Evolutionary conservation across 1,284 basidiomycete species (phyloP), one percentile per base, ranked within the genome.

Genomic region (Mycosarcoma maydis): DNA sequence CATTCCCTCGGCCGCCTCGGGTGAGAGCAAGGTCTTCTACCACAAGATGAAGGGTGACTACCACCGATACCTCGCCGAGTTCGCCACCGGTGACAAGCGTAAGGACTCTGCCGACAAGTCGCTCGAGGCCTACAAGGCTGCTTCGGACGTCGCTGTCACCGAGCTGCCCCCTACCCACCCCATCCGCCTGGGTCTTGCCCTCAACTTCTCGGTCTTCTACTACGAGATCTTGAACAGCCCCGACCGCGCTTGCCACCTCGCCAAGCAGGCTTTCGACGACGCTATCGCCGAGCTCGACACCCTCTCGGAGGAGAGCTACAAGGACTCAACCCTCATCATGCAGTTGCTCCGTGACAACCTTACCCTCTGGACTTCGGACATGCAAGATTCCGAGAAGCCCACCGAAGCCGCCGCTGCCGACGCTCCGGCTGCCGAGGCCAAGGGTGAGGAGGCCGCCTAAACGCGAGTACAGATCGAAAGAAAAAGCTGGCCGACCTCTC

Each of bases 41-140:
- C 95, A 98, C 90, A 98, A 98, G 91, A 98, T 98, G 93, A 98
- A 95, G 96, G 95, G 96, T 84, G 96, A 98, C 86, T 98, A 98
- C 87, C 95, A 98, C 88, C 94, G 95, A 81, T 98, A 98, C 87
- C 92, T 98, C 76, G 95, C 96, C 81, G 95, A 98, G 86, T 98
- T 98, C 82, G 95, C 96, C 62, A 94, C 93, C 54, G 95, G 95
- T 80, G 94, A 98, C 86, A 95, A 95, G 89, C 91, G 95, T 85
- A 95, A 96, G 87, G 92, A 93, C 83, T 92, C 91, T 80, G 93
- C 95, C 77, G 94, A 98, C 87, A 96, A 96, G 87, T 98, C 96
- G 22, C 88, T 98, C 80, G 94, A 94, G 85, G 94, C 95, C 54
- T 98, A 98, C 91, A 98, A 98, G 90, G 92, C 92, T 73, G 95